Base-by-base conservation (phyloP, 2,329 filamentous ascomycete genomes). In the Aspergillus neotritici region DNA sequence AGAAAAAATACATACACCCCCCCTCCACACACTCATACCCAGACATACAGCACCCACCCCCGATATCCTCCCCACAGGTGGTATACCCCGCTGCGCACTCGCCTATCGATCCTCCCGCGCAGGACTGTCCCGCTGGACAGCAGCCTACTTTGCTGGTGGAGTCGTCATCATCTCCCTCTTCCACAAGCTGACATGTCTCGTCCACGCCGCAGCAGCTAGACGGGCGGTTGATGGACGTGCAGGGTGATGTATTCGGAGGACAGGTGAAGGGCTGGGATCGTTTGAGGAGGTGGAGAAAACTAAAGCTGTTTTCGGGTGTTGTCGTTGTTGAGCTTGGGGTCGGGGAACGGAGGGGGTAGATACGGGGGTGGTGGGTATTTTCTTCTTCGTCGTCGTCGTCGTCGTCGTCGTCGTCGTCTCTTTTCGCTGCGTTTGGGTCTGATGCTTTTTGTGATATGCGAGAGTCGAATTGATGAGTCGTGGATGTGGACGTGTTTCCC, bases 11-110 rank as follows among this genome's bases (percentile, higher is more conserved):
- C 62, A 56, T 28, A 75, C 79, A 83, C 41, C 79, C 80, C 46
- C 73, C 67, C 40, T 70, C 70, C 31, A 74, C 69, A 60, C 80
- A 83, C 6, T 65, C 66, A 55, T 78, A 82, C 0, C 77, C 78
- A 4, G 78, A 77, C 30, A 82, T 69, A 64, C 79, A 83, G 52
- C 80, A 83, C 1, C 79, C 80, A 2, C 78, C 79, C 33, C 79
- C 80, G 3, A 70, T 54, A 35, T 67, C 71, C 34, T 70, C 67
- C 2, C 77, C 71, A 59, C 80, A 83, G 41, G 68, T 72, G 4
- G 69, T 71, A 56, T 80, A 81, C 6, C 77, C 79, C 15, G 63
- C 64, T 21, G 52, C 52, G 49, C 80, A 83, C 4, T 54, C 60
- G 2, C 69, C 69, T n/a, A 83, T 69, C 1, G 62, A 52, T 9